Conservation (phyloP, 495 filamentous ascomycete species). For the Aspergillus ostianus region DNA sequence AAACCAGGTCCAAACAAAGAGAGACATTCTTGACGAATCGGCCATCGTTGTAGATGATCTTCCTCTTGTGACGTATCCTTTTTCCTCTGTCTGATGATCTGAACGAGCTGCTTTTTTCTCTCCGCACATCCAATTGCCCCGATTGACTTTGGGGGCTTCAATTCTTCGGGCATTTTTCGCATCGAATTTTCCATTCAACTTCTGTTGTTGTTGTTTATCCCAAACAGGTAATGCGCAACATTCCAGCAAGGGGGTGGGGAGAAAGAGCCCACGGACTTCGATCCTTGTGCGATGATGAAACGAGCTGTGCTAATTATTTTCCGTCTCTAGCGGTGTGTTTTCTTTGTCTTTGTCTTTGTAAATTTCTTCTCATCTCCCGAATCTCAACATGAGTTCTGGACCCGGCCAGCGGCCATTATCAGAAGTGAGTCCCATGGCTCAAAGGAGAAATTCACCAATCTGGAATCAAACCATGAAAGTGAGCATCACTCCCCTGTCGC, state of each 20-base stretch:
- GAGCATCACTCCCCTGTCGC: slow-evolving; percentile 16
- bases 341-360: slow-evolving; percentile 16
- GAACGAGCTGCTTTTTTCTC: neutral
- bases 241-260: slow-evolving; percentile 20
- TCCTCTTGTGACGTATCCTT: slow-evolving; percentile 24
- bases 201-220: slow-evolving; percentile 15
- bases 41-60: slow-evolving; percentile 18
- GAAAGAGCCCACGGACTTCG: neutral
- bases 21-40: slow-evolving; percentile 19
- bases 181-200: neutral
- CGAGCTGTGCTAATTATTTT: slow-evolving; percentile 11
- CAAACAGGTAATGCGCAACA: slow-evolving; percentile 22
- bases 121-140: neutral
- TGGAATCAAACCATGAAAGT: slow-evolving; percentile 71
- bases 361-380: slow-evolving; percentile 6
- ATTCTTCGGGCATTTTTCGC: neutral
- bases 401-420: slow-evolving; percentile 50
- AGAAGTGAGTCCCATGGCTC: slow-evolving; percentile 56
- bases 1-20: slow-evolving; percentile 5
- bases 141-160: neutral
- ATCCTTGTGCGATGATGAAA: slow-evolving; percentile 11
- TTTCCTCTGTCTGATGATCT: neutral
- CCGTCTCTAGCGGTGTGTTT: slow-evolving; percentile 6
- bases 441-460: slow-evolving; percentile 70
- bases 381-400: slow-evolving; percentile 36